Base-by-base conservation (phyloP, 768 basidiomycete genomes). In the Suillus decipiens region DNA sequence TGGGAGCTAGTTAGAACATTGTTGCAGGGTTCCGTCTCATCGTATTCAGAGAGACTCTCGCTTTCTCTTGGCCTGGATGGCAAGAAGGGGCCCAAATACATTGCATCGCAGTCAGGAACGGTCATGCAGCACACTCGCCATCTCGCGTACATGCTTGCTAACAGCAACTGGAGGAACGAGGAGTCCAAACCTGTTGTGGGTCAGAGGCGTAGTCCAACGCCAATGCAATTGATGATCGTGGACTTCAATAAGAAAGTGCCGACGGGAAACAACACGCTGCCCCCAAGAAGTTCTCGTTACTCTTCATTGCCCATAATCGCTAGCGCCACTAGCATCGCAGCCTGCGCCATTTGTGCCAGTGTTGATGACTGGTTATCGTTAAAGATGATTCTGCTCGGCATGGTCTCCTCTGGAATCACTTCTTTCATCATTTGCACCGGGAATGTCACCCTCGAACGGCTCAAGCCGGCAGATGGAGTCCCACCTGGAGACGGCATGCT, bases 21-120 rank as follows among this genome's bases (percentile, higher is more conserved):
- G 65, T 77, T n/a, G 61, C 66, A 14, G 67, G 60, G 22, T 63
- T 62, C 19, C n/a, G 37, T 2, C 48, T 73, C 24, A 64, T 63
- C 43, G n/a, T 66, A 19, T 66, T 65, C 54, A 63, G 64, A n/a
- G 66, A 63, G 17, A 50, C 72, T 73, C 11, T 64, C 65, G 2
- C 14, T 55, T 1, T 28, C 73, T 19, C 64, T 76, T 6, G 67
- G 64, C 19, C 11, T 63, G 33, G 67, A 64, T 31, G 42, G 60
- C 4, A 55, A 33, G 53, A 63, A 58, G 12, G 75, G 75, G 1
- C 91, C 90, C 55, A 93, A 91, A 69, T 94, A 84, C 74, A 86
- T 91, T 64, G 86, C 89, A 0, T 87, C 92, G 67, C 86, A 31
- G 75, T 93, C 54, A 81, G 89, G 73, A 72, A 90, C 65, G 81